A percentile compares a stretch with the other conserved stretches of the same genome.
phyloP scores from a whole-genome alignment of 768 basidiomycete species.

The Heimioporus sp. region DNA sequence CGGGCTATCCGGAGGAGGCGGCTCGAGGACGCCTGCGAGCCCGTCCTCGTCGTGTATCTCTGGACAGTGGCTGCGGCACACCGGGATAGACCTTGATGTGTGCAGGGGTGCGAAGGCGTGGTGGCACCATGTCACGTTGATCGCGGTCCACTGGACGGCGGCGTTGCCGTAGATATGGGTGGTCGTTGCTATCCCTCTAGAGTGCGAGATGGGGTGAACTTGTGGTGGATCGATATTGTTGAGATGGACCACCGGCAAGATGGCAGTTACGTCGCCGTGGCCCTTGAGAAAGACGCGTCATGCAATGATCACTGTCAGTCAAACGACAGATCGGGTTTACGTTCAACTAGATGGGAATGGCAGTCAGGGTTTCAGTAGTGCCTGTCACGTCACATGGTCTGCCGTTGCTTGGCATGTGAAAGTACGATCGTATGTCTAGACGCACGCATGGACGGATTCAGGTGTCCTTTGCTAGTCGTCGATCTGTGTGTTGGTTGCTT shows the following conservation, averaged over 20 bases:
- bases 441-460: too few species aligned
- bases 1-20: constrained; percentile 50
- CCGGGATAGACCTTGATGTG: constrained; percentile 66
- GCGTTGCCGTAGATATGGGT: constrained; percentile 81
- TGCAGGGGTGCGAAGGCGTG: constrained; percentile 62
- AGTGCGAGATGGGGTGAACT: constrained; percentile 6
- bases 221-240: constrained; percentile 69
- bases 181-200: not conserved
- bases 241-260: constrained; percentile 70
- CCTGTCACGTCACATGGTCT: too few species aligned
- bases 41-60: constrained; percentile 85
- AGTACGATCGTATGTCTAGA: too few species aligned
- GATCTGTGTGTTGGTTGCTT: constrained; percentile 12
- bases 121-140: constrained; percentile 77
- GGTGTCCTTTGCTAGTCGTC: not conserved
- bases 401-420: too few species aligned
- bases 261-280: constrained; percentile 86
- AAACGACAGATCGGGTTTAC: constrained; percentile 54
- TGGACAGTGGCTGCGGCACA: constrained; percentile 68
- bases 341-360: constrained; percentile 55
- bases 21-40: constrained; percentile 79
- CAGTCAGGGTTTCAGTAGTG: too few species aligned
- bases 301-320: not conserved
- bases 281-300: constrained; percentile 46
- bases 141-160: constrained; percentile 52